Evolutionary conservation across 768 basidiomycete species (phyloP).

Genomic region (Pisolithus albus): DNA sequence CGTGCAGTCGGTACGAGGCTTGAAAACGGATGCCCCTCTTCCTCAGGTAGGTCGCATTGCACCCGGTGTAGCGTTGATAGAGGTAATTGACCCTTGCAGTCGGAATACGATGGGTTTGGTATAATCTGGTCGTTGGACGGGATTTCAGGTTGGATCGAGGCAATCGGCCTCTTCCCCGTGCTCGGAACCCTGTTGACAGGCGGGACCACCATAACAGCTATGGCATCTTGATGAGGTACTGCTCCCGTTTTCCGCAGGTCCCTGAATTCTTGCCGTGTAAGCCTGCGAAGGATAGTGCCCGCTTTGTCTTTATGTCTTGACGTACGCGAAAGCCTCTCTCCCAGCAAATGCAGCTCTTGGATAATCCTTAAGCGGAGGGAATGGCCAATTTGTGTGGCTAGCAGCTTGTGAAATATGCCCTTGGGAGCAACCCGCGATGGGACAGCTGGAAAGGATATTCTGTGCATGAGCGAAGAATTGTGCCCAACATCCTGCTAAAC

Average conservation of each 20-base stretch:
- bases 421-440: constrained; percentile 24
- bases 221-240: constrained; percentile 46
- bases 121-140: constrained; percentile 7
- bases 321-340: constrained; percentile 32
- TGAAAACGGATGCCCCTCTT: constrained; percentile 10
- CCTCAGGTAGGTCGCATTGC: background rate
- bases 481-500: background rate
- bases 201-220: constrained; percentile 66
- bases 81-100: constrained; percentile 15
- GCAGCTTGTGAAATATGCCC: constrained; percentile 33
- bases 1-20: constrained; percentile 25
- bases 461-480: constrained; percentile 4
- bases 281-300: constrained; percentile 48
- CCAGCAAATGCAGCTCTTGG: constrained; percentile 65
- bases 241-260: constrained; percentile 38
- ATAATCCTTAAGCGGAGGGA: constrained; percentile 66
- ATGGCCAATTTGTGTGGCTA: constrained; percentile 54
- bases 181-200: constrained; percentile 50
- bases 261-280: constrained; percentile 58
- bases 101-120: background rate
- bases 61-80: constrained; percentile 20
- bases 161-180: constrained; percentile 39
- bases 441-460: constrained; percentile 6
- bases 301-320: constrained; percentile 14
- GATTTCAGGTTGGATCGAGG: constrained; percentile 32